These are phyloP conservation scores for barley (Hordeum vulgare) DNA, from an alignment of 176 grass and related monocot species.

Conservation along the genomic window DNA sequence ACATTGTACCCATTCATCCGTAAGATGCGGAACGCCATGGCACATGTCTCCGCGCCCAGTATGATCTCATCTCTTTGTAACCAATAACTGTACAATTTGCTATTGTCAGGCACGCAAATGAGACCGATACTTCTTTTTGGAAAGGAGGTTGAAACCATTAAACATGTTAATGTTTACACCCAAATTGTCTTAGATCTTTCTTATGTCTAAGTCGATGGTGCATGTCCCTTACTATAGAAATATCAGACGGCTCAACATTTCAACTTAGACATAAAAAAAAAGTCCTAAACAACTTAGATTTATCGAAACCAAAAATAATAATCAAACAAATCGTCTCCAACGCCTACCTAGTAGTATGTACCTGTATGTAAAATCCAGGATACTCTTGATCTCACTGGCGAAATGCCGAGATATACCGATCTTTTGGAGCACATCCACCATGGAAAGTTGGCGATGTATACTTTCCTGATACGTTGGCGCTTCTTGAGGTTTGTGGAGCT, in stretches of 20 bases:
- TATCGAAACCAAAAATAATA: background rate
- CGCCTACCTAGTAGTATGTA: background rate
- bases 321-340: background rate
- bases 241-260: background rate
- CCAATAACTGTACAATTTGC: slow-evolving; percentile 40
- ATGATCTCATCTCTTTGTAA: slow-evolving; percentile 38
- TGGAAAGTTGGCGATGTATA: slow-evolving; percentile 37
- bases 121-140: no score
- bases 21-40: slow-evolving; percentile 59
- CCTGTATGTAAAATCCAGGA: slow-evolving; percentile 53
- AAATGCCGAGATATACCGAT: slow-evolving; percentile 52
- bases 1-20: slow-evolving; percentile 59
- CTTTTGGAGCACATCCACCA: slow-evolving; percentile 55
- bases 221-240: background rate
- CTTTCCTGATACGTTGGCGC: background rate
- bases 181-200: background rate
- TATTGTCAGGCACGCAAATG: background rate
- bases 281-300: background rate
- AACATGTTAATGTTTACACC: background rate
- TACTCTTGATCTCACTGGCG: slow-evolving; percentile 36
- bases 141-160: no score
- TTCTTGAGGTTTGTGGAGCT: background rate
- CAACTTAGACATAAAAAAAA: background rate
- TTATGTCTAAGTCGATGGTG: background rate
- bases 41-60: slow-evolving; percentile 39